Base-by-base conservation (phyloP, 2,329 filamentous ascomycete genomes). In the Penicillium griseofulvum region DNA sequence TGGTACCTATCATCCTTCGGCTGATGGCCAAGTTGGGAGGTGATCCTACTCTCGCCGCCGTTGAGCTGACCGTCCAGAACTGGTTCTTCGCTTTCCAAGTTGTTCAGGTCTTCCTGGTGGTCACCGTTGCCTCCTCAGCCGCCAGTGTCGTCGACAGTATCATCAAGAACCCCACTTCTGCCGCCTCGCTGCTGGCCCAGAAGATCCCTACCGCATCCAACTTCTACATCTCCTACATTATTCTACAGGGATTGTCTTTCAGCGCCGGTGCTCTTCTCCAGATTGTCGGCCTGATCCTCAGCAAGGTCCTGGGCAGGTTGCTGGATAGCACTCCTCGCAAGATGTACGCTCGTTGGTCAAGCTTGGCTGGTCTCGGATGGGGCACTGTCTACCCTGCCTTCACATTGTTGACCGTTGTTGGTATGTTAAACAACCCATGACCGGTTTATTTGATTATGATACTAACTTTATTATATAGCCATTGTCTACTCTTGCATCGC, bases 181-280 rank as follows among this genome's bases (percentile, higher is more conserved):
- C 85, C 7, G 84, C 90, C 0, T 75, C 71, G 0, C 74, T 95
- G 37, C 80, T 96, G 4, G 87, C 91, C 0, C 68, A 80, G 16
- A 88, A 89, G 55, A 80, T 99, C 6, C 94, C 94, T 17, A 87
- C 84, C 53, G 87, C 91, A 0, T 92, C 91, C 57, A 97, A 96
- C 75, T 95, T 97, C 70, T 99, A 97, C 74, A 87, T 97, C 19
- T 90, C 88, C 0, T 99, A 97, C 76, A 95, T 99, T 62, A 85
- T 97, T 31, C 84, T 99, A 3, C 94, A 97, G 73, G 95, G 93
- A 33, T 74, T 97, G 55, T 87, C 87, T 1, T 86, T 93, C 58
- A 88, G 91, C 4, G 83, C 90, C 0, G 83, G 87, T 44, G 83
- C 89, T 1, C 74, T 97, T 5, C 80, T 95, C 2, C 90, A 95